Base-by-base conservation (phyloP, 2,329 filamentous ascomycete genomes). In the Coleophoma cylindrospora region DNA sequence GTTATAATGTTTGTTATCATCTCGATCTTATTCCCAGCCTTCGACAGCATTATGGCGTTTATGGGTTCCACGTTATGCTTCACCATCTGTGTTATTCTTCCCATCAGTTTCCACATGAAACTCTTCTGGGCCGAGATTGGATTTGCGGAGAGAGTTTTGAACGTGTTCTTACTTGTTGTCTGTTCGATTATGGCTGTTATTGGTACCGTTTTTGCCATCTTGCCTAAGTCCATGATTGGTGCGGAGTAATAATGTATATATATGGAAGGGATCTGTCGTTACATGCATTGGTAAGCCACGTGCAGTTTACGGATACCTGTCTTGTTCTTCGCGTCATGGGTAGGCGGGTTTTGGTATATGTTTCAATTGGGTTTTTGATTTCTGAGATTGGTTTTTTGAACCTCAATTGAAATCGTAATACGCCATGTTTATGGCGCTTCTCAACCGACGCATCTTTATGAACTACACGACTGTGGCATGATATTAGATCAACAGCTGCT, bases 51-150 rank as follows among this genome's bases (percentile, higher is more conserved):
- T 61, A 87, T 88, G 84, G 80, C 81, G 37, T 74, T 89, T 48
- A 84, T 97, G 71, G 92, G 94, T 12, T 89, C 87, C 37, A 87
- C 91, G 3, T 78, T 96, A 14, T 96, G 92, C 70, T 96, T 96
- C 61, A 89, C 89, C 15, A 95, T 97, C 57, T 97, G 92, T 69
- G 84, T 97, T 57, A 91, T 95, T 68, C 75, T 99, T 46, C 94
- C 92, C 0, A 73, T 96, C 33, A 79, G 84, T 4, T 97, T 99
- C 65, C 91, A 97, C 64, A 71, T 97, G 50, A 95, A 91, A 70
- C 81, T 97, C 1, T 97, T 95, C 66, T 83, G 84, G 43, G 77
- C 82, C 45, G 84, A 92, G 53, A 81, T 96, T 43, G 71, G 75
- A 1, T 57, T 67, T 1, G 64, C 66, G 19, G 89, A 96, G 68